Base-by-base conservation (phyloP, 176 grass and related monocot species). In the Bothriochloa decipiens region DNA sequence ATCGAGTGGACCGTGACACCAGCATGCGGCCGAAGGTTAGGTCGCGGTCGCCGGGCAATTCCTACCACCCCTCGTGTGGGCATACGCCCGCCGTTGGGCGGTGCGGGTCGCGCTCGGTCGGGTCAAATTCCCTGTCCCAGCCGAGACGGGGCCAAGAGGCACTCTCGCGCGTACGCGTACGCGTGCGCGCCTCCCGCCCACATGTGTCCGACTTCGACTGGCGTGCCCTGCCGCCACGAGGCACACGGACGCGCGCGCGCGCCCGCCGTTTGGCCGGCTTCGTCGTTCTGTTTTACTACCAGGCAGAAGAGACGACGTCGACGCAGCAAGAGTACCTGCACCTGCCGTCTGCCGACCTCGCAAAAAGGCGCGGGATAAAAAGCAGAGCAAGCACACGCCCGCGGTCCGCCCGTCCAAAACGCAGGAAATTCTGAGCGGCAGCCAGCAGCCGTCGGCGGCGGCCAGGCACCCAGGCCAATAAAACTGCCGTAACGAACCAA, bases 381-480 rank as follows among this genome's bases (percentile, higher is more conserved):
- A 72, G 67, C 45, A 65, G 70, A 76, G 70, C 45, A 39, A 36
- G 42, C 68, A 11, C 68, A 11, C 25, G 27, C 46, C 50, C 86
- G 68, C 35, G 35, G 35, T 8, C 45, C 45, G 42, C 61, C 11
- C 36, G 32, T 71, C 86, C 74, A 78, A 65, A 33, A 27, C 65
- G 53, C 41, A 61, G 72, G 60, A 68, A 33, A 61, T 32, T 28
- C 27, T 3, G 37, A 16, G 43, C 25, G 26, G 75, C 67, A 18
- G 45, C 66, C 67, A 25, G 60, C 39, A 46, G 72, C 46, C 22
- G 74, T 80, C 80, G 70, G 80, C 87, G 61, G 68, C 76, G 68
- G 39, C 39, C 29, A 32, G 35, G 35, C 35, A 3, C 4, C 20
- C 32, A 14, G 63, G 64, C 78, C 64, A 50, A 68, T 81, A 68